Evolutionary conservation across 768 basidiomycete species (phyloP).

Genomic region (Boletus patriciae): DNA sequence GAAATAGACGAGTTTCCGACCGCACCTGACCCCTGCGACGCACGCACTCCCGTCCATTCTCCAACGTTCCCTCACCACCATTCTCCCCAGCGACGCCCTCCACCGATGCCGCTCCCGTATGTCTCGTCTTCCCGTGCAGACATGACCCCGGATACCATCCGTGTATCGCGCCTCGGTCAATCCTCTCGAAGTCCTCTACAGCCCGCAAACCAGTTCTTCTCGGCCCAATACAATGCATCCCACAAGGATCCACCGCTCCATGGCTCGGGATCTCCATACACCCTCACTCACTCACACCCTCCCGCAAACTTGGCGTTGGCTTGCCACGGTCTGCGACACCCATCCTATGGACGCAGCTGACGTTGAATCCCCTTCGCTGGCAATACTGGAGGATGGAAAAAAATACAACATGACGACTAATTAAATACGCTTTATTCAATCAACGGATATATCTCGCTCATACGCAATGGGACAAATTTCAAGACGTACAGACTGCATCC

Average conservation of each 20-base stretch:
- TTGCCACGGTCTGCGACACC: slow-evolving; percentile 11
- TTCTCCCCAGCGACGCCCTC: slow-evolving; percentile 2
- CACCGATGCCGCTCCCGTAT: slow-evolving; percentile 19
- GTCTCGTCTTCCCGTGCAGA: slow-evolving; percentile 40
- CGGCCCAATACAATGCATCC: slow-evolving; percentile 1
- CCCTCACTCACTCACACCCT: slow-evolving; percentile 1
- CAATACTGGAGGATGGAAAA: background rate
- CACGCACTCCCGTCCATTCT: slow-evolving; percentile 9
- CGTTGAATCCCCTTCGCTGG: background rate
- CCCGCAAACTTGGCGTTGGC: slow-evolving; percentile 14
- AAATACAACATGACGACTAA: slow-evolving; percentile 11
- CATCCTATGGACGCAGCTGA: slow-evolving; percentile 8
- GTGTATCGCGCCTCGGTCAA: slow-evolving; percentile 30
- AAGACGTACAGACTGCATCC: slow-evolving; percentile 10
- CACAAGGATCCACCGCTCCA: slow-evolving; percentile 12
- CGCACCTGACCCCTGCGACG: slow-evolving; percentile 9
- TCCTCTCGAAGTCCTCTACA: slow-evolving; percentile 25
- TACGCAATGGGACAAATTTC: slow-evolving; percentile 11
- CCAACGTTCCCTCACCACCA: background rate
- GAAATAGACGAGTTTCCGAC: slow-evolving; percentile 21
- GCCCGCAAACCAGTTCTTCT: slow-evolving; percentile 26
- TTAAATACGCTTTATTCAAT: slow-evolving; percentile 18
- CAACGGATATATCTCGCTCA: slow-evolving; percentile 17
- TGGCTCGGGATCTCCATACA: slow-evolving; percentile 7
- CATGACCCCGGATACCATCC: slow-evolving; percentile 41